Base-by-base conservation (phyloP, 768 basidiomycete genomes). In the Mrakia frigida region DNA sequence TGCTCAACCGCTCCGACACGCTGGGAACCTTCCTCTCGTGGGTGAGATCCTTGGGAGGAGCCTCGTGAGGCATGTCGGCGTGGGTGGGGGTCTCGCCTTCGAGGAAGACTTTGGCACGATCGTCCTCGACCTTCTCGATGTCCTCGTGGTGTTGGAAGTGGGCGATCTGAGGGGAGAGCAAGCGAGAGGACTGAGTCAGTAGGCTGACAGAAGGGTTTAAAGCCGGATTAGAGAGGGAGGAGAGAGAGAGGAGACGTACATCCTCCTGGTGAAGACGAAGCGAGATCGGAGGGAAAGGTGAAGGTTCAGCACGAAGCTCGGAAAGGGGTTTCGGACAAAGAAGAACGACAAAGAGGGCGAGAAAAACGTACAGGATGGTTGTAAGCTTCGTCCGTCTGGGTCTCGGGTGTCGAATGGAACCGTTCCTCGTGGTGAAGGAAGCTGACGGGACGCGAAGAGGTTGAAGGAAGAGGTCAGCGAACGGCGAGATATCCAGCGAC, bases 361-460 rank as follows among this genome's bases (percentile, higher is more conserved):
- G 1, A 18, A 5, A 18, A 0, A 56, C 56, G 56, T 84, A 98
- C 97, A 0, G 94, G 91, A 82, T 99, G 97, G 77, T 82, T 91
- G 84, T 98, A 99, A 0, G 94, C 87, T 79, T 93, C 93, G 82
- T 98, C 95, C 0, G 94, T 94, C 83, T 98, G 97, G 0, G 96
- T 98, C 82, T 98, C 97, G 0, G 94, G 95, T 50, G 96, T 98
- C 39, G 90, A 91, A 84, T 99, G 97, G 86, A 87, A 97, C 84
- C 81, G 77, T 90, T 94, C 95, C 89, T 99, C 97, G 84, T 99
- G 97, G 81, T 98, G 95, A 68, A 84, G 77, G 78, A 83, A 83
- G 78, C 83, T 84, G 72, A 0, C 60, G 61, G 11, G 10, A 39
- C 37, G 14, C 28, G 16, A 14, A 18, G 21, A 13, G 25, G 50